phyloP scores from a whole-genome alignment of 495 filamentous ascomycete genomes.

The Podospora didyma region DNA sequence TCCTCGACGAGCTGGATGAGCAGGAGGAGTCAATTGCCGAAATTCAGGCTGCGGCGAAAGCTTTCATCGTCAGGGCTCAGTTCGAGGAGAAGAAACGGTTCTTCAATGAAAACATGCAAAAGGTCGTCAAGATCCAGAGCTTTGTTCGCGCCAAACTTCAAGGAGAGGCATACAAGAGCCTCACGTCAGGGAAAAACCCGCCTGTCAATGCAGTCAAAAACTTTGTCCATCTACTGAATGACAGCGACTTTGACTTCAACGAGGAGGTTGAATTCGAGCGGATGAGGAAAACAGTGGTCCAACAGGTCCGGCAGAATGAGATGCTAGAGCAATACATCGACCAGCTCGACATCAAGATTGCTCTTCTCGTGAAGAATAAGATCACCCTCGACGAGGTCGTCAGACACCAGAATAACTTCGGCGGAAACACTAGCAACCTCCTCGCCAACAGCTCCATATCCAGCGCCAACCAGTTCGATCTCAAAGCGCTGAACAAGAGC shows the following conservation, averaged over 20 bases:
- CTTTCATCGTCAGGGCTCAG: slow-evolving; percentile 63
- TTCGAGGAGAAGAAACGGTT: slow-evolving; percentile 84
- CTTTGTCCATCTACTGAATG: slow-evolving; percentile 95
- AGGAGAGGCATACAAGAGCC: slow-evolving; percentile 93
- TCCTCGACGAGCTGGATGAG: slow-evolving; percentile 71
- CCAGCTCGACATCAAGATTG: slow-evolving; percentile 98
- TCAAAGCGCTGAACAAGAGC: slow-evolving; percentile 95
- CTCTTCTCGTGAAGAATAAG: slow-evolving; percentile 96
- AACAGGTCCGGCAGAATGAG: slow-evolving; percentile 95
- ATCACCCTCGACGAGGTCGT: slow-evolving; percentile 98
- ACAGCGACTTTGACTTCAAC: slow-evolving; percentile 98
- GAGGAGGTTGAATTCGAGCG: slow-evolving; percentile 96
- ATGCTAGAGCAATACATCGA: slow-evolving; percentile 96
- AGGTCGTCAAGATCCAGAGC: slow-evolving; percentile 97
- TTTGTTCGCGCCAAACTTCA: slow-evolving; percentile 91
- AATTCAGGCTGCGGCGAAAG: slow-evolving; percentile 72
- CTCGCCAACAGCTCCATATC: slow-evolving; percentile 82
- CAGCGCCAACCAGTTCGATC: slow-evolving; percentile 88
- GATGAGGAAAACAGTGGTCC: slow-evolving; percentile 87
- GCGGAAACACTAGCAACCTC: slow-evolving; percentile 82
- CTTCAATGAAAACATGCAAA: slow-evolving; percentile 96
- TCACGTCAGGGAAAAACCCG: slow-evolving; percentile 95
- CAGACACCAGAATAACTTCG: slow-evolving; percentile 93
- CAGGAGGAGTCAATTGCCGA: slow-evolving; percentile 71
- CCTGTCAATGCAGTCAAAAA: slow-evolving; percentile 95